phyloP scores from a whole-genome alignment of 441 rosid genomes.

The Theobroma grandiflorum region DNA sequence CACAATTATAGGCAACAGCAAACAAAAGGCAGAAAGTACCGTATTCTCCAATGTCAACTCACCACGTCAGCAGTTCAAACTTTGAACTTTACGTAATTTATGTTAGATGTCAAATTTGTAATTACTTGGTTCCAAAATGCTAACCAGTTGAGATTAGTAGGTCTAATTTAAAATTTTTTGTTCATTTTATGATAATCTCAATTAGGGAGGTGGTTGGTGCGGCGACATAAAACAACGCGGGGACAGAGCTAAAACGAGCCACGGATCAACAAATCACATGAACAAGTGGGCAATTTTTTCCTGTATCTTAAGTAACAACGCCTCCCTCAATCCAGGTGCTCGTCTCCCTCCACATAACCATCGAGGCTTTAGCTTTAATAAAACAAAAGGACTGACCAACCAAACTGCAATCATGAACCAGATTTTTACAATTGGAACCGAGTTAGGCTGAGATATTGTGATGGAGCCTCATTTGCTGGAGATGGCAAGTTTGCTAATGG shows the following conservation, averaged over 20 bases:
- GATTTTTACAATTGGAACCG: slow-evolving; percentile 81
- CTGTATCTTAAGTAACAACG: slow-evolving; percentile 80
- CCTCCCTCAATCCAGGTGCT: slow-evolving; percentile 79
- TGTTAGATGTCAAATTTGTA: no score
- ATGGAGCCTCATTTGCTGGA: slow-evolving; percentile 78
- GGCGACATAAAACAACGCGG: slow-evolving; percentile 69
- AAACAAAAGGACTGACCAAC: not conserved
- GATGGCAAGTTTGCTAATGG: slow-evolving; percentile 58
- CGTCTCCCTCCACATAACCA: not conserved
- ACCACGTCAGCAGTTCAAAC: not conserved
- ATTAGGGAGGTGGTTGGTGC: slow-evolving; percentile 96
- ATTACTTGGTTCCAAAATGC: no score
- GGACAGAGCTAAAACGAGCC: slow-evolving; percentile 68
- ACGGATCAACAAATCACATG: slow-evolving; percentile 86
- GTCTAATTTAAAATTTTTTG: no score
- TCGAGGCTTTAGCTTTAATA: not conserved
- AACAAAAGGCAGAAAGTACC: not conserved
- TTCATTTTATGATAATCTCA: no score
- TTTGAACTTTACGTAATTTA: not conserved
- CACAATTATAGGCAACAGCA: not conserved
- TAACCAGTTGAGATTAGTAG: no score
- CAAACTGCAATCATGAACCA: slow-evolving; percentile 22
- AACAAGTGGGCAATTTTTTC: slow-evolving; percentile 62
- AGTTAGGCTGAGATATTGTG: slow-evolving; percentile 73
- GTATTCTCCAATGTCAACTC: not conserved